Evolutionary conservation across 768 basidiomycete genomes (phyloP), one percentile per base, ranked within the genome.

Genomic region (Chiua virens): DNA sequence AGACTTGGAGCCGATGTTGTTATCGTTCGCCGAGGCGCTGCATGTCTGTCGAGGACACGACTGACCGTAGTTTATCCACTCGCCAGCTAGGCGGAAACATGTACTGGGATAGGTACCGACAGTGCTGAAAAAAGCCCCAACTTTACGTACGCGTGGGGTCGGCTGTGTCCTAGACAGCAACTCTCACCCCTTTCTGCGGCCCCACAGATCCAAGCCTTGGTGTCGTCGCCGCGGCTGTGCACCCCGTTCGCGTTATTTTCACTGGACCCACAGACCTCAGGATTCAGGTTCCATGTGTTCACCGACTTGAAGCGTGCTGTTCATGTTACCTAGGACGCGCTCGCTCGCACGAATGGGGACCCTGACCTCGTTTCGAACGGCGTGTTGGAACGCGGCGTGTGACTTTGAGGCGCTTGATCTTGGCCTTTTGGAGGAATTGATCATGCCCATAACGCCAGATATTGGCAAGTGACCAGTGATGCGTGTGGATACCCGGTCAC

Each of bases 361-460:
- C 58, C 59, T 60, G 58, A 11, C 54, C 58, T 56, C 50, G 43
- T 58, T 58, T 21, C 37, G 14, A 32, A 43, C 20, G 3, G 36
- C 55, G 50, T 42, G 17, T 37, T 41, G 42, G n/a, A 40, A 48
- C 4, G 34, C 45, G 36, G 21, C 32, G 44, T 55, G 46, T 11
- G 39, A 36, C 54, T 53, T 42, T 60, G 2, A 6, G 15, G 18
- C 11, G 14, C 27, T 42, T 13, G 35, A 13, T 18, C 25, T 28
- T 55, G 49, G 18, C 27, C 42, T 18, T 34, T 25, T 60, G 22
- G 34, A 42, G 4, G 21, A 14, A 14, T 14, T 25, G 21, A 17
- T 15, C 9, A 10, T 15, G 14, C 30, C n/a, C 18, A 20, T 36
- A 3, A 8, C 27, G 23, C 28, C 20, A 9, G n/a, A 8, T 20